Evolutionary conservation across 2,329 filamentous ascomycete species (phyloP), one percentile per base, ranked within the genome.

Genomic region (Sporothrix inflata): DNA sequence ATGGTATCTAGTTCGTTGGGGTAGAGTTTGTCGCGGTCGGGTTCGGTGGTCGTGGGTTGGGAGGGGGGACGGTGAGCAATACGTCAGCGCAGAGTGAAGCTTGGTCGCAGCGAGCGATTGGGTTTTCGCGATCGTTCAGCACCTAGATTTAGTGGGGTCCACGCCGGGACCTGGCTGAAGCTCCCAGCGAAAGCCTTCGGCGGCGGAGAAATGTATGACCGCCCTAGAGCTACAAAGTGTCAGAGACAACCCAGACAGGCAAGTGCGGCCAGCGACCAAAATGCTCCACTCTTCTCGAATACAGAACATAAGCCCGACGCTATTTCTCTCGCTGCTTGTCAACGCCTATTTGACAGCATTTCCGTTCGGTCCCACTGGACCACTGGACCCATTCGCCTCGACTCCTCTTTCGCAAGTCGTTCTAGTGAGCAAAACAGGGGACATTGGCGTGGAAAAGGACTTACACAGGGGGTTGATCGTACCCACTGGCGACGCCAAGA

Each of bases 171-270:
- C 47, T 16, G 49, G n/a, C 16, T 2, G 24, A 8, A 30, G 45
- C 65, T 68, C 11, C 1, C 0, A 40, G 30, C 21, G 30, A 14
- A n/a, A 47, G 42, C 16, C 8, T 27, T 69, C 53, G 63, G 71
- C 16, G 7, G 27, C 71, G 71, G 71, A 72, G 24, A 72, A 72
- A 72, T 55, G 14, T 61, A 45, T 65, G 21, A 16, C 71, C 71
- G 71, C 24, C 24, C 16, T 14, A 57, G 63, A 12, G n/a, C 19
- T n/a, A n/a, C n/a, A n/a, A n/a, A n/a, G n/a, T 9, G 42, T 30
- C 55, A 47, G 30, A 51, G 34, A n/a, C 19, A 42, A 24, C 34
- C 57, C 60, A 42, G 11, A 45, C 55, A 61, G 55, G 30, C 55
- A 60, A 60, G 53, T 60, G 27, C 51, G 51, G n/a, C n/a, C 21